Percentiles rank a stretch among this genome's conserved stretches.
Evolutionary conservation across 2,329 filamentous ascomycete species (phyloP).

Genomic region (Cladosporium sp.): DNA sequence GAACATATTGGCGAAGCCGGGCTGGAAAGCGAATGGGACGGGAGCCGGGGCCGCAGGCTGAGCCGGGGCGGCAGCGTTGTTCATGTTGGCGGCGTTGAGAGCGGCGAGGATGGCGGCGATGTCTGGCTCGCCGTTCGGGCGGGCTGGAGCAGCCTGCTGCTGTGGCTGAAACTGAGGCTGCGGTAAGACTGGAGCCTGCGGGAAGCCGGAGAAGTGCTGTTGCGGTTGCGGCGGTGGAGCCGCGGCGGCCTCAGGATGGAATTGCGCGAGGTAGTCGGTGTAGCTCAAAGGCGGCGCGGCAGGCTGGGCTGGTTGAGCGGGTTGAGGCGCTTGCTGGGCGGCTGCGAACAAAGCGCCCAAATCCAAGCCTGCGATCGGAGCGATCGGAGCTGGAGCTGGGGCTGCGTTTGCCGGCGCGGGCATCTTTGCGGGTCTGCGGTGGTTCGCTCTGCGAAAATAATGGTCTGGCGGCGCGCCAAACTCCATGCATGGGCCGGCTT

Average conservation of each 20-base stretch:
- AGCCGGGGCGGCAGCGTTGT: background rate
- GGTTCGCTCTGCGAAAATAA: slow-evolving; percentile 16
- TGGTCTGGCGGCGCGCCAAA: slow-evolving; percentile 35
- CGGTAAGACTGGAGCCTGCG: background rate
- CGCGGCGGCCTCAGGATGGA: slow-evolving; percentile 12
- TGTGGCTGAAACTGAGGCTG: background rate
- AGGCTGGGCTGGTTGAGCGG: background rate
- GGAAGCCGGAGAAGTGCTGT: background rate
- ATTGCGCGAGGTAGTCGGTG: background rate
- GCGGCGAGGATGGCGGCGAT: slow-evolving; percentile 27
- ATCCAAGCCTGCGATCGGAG: background rate
- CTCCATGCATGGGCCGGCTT: slow-evolving; percentile 21
- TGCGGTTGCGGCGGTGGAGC: slow-evolving; percentile 13
- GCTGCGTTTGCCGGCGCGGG: background rate
- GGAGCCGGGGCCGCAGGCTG: background rate
- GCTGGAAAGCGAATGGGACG: background rate
- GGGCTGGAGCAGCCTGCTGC: slow-evolving; percentile 3
- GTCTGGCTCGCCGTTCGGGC: slow-evolving; percentile 18
- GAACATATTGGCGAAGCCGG: background rate
- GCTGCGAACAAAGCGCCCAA: slow-evolving; percentile 2
- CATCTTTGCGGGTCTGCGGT: background rate
- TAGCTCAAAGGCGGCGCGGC: slow-evolving; percentile 10
- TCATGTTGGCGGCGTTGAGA: slow-evolving; percentile 10
- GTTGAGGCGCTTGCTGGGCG: background rate
- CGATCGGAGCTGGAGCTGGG: background rate